A percentile compares a stretch with the other conserved stretches of the same genome.
Evolutionary conservation across 257 asterid species (phyloP).

Genomic region (Haberlea rhodopensis): DNA sequence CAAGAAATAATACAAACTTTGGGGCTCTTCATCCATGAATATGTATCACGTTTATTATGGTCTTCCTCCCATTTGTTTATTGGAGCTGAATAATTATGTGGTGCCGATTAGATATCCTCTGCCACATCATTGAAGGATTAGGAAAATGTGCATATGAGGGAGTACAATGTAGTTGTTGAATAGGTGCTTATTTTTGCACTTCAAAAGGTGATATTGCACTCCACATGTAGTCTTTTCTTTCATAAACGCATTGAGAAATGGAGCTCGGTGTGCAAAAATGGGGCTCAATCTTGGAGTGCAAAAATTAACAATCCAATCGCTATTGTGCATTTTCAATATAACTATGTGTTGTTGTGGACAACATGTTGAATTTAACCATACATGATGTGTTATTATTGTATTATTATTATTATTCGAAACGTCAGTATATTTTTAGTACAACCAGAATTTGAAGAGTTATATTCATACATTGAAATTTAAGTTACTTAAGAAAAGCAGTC

Average conservation of each 20-base stretch:
- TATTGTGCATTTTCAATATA: no score
- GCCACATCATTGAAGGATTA: not conserved
- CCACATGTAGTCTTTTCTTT: not conserved
- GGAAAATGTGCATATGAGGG: not conserved
- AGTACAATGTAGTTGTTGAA: not conserved
- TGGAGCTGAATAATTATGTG: slow-evolving; percentile 10
- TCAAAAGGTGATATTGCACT: not conserved
- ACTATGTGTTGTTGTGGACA: no score
- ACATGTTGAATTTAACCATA: not conserved
- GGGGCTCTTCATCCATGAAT: not conserved
- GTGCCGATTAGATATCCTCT: slow-evolving; percentile 7
- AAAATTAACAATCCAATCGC: not conserved
- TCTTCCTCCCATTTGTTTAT: slow-evolving; percentile 5
- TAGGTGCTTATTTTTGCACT: not conserved
- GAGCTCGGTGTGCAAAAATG: not conserved
- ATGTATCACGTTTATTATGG: slow-evolving; percentile 1
- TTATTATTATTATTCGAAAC: no score
- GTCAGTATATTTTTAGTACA: no score
- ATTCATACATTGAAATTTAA: not conserved
- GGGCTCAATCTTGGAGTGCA: not conserved
- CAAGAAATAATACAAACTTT: not conserved
- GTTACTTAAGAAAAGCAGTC: not conserved
- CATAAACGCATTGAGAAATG: not conserved
- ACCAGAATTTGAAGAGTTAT: not conserved
- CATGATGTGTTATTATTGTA: no score